Evolutionary conservation across 1,284 basidiomycete genomes (phyloP).

Genomic region (Neolentinus lepideus): DNA sequence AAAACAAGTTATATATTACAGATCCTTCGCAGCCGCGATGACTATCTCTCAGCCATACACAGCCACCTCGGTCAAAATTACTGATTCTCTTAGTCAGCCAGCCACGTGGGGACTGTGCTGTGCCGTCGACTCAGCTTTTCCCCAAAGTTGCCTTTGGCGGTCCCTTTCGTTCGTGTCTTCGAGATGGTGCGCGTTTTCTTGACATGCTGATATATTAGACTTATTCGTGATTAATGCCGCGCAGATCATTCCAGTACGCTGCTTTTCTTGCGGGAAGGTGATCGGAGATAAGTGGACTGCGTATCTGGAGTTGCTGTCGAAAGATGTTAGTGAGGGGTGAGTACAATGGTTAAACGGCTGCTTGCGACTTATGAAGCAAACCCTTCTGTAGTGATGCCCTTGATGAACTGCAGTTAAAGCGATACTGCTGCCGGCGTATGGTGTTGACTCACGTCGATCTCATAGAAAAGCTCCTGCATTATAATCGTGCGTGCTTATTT

Average conservation of each 20-base stretch:
- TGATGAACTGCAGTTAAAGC: constrained; percentile 84
- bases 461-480: constrained; percentile 93
- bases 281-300: constrained; percentile 90
- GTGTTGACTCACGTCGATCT: constrained; percentile 96
- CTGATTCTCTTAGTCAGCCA: neutral
- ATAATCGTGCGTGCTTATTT: constrained; percentile 75
- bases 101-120: neutral
- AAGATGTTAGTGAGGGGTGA: constrained; percentile 82
- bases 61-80: neutral
- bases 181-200: neutral
- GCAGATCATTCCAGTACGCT: constrained; percentile 82
- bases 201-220: neutral
- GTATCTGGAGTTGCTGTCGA: constrained; percentile 74
- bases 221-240: neutral
- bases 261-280: constrained; percentile 92
- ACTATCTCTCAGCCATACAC: neutral
- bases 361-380: too few species aligned
- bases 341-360: too few species aligned
- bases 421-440: constrained; percentile 98
- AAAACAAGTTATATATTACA: neutral
- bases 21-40: neutral
- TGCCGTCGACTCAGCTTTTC: neutral
- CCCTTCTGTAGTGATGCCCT: constrained; percentile 77
- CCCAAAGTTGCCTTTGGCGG: neutral
- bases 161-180: neutral